These are phyloP conservation scores for Solanum sejunctum DNA, from an alignment of 257 asterid species.

Conservation along the genomic window DNA sequence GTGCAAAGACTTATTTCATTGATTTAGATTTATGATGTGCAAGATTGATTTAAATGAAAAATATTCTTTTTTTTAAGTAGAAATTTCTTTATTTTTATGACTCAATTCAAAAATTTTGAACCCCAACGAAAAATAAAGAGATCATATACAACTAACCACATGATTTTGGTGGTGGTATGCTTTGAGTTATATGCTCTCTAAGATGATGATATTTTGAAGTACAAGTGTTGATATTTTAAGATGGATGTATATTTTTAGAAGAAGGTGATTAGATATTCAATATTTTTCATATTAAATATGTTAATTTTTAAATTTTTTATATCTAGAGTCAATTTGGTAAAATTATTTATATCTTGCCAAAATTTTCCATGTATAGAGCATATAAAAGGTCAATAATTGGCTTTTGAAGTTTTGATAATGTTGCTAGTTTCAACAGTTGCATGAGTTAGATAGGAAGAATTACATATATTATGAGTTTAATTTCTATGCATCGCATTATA, in stretches of 20 bases:
- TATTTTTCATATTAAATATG: no score
- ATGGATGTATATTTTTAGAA: neutral
- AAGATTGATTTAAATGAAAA: neutral
- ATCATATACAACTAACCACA: neutral
- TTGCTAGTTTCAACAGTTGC: neutral
- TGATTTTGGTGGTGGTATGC: neutral
- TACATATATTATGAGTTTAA: neutral
- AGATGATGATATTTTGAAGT: neutral
- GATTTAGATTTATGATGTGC: neutral
- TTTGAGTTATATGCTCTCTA: neutral
- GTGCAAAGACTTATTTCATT: neutral
- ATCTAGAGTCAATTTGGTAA: neutral
- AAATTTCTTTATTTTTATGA: neutral
- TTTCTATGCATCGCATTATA: neutral
- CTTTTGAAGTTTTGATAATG: neutral
- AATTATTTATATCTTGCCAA: neutral
- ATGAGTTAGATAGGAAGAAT: neutral
- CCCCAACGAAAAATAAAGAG: neutral
- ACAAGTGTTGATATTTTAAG: neutral
- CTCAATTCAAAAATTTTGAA: accelerated
- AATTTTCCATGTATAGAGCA: neutral
- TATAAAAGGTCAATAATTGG: neutral
- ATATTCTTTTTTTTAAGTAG: no score
- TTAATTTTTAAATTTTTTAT: neutral
- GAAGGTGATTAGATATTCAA: neutral